phyloP scores from a whole-genome alignment of 768 basidiomycete genomes.

The Lenzites betulinus region DNA sequence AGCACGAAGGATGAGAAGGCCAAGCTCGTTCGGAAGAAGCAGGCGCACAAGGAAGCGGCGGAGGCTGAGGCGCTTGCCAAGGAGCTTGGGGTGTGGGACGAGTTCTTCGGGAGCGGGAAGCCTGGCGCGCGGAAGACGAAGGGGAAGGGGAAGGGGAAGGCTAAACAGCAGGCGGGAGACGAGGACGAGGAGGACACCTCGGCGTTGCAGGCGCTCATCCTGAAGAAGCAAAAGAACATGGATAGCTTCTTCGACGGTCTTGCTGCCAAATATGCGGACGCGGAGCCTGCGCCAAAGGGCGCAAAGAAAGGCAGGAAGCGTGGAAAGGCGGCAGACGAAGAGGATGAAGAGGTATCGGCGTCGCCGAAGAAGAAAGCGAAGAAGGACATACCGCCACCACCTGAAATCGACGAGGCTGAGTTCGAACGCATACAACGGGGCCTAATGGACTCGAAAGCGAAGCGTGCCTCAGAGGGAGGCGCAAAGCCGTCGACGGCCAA shows the following conservation, averaged over 20 bases:
- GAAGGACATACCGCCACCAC: constrained; percentile 41
- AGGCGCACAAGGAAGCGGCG: constrained; percentile 73
- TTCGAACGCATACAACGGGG: constrained; percentile 62
- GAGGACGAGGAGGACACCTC: constrained; percentile 64
- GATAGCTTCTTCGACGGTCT: constrained; percentile 75
- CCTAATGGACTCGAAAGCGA: constrained; percentile 49
- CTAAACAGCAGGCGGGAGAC: constrained; percentile 34
- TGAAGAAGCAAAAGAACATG: constrained; percentile 71
- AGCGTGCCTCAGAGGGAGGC: constrained; percentile 26
- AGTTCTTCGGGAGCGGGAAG: constrained; percentile 84
- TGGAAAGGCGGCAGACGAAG: constrained; percentile 43
- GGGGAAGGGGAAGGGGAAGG: constrained; percentile 54
- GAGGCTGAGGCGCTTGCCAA: constrained; percentile 86
- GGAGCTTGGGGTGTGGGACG: constrained; percentile 92
- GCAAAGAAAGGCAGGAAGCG: constrained; percentile 53
- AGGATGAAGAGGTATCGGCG: constrained; percentile 37
- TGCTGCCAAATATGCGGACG: constrained; percentile 70
- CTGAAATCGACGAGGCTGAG: constrained; percentile 68
- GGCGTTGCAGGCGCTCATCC: constrained; percentile 77
- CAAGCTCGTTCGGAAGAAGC: constrained; percentile 69
- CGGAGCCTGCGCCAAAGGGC: constrained; percentile 42
- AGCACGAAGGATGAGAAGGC: constrained; percentile 81
- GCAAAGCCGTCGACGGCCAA: constrained; percentile 8
- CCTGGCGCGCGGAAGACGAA: constrained; percentile 57
- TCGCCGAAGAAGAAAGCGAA: constrained; percentile 49